Conservation (phyloP, 352 stramenopile genomes). For the Pythium folliculosum region DNA sequence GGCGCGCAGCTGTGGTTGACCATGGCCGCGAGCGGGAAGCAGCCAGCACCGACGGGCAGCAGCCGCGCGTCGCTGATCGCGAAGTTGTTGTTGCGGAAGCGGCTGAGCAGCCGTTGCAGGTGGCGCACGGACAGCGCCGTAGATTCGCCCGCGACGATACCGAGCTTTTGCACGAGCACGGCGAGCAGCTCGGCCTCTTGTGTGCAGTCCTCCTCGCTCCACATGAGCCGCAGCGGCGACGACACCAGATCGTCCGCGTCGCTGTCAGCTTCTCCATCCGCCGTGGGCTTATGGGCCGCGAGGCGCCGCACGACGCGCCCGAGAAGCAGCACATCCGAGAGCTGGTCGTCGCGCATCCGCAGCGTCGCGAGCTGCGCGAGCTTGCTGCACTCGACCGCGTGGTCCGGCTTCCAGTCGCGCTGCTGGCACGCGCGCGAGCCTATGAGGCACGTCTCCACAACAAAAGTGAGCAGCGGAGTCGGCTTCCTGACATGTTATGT, state of each 20-base stretch:
- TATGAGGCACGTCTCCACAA: constrained; percentile 11
- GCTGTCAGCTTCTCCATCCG: no score
- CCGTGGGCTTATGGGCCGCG: neutral
- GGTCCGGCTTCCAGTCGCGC: constrained; percentile 60
- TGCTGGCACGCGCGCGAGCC: constrained; percentile 65
- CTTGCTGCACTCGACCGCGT: constrained; percentile 58
- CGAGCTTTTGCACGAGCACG: constrained; percentile 49
- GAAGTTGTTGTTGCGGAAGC: constrained; percentile 82
- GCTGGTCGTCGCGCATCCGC: constrained; percentile 37
- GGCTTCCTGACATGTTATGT: neutral
- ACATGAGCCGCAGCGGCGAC: constrained; percentile 44
- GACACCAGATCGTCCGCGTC: constrained; percentile 2
- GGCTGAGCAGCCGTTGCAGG: constrained; percentile 65
- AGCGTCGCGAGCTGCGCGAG: constrained; percentile 47
- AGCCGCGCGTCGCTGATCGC: constrained; percentile 70
- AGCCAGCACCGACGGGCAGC: constrained; percentile 55
- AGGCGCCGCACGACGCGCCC: constrained; percentile 46
- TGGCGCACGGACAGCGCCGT: neutral
- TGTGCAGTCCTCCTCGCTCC: constrained; percentile 52
- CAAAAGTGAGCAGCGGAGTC: neutral
- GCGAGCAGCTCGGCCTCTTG: constrained; percentile 57
- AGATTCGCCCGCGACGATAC: constrained; percentile 42
- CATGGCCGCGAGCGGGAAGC: constrained; percentile 69
- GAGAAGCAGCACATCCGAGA: constrained; percentile 59
- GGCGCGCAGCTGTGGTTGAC: constrained; percentile 76